These are phyloP conservation scores for Nicotiana benthamiana DNA, from an alignment of 257 asterid genomes.

Conservation along the genomic window DNA sequence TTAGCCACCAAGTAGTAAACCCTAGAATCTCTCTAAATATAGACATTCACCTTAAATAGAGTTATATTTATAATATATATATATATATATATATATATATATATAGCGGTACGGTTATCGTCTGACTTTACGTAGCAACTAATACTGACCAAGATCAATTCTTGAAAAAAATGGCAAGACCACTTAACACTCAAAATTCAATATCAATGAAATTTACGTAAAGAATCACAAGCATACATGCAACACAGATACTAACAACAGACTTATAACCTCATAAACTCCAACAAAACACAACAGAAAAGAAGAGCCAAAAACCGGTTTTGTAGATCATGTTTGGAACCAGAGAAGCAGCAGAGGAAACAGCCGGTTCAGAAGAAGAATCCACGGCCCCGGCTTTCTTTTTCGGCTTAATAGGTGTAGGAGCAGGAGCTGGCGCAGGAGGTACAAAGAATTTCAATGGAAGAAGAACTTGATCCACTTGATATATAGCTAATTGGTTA, in stretches of 20 bases:
- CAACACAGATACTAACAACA: not conserved
- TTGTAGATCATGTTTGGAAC: not conserved
- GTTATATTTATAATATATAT: too few relatives aligned
- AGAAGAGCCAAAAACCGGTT: slow-evolving; percentile 4
- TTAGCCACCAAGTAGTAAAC: too few relatives aligned
- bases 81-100: too few relatives aligned
- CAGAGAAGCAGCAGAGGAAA: slow-evolving; percentile 20
- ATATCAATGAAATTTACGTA: not conserved
- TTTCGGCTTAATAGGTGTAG: slow-evolving; percentile 32
- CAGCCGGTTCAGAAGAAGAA: slow-evolving; percentile 2
- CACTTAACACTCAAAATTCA: not conserved
- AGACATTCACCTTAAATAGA: too few relatives aligned
- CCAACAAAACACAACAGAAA: not conserved
- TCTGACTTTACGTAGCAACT: not conserved
- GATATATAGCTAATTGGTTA: slow-evolving; percentile 40
- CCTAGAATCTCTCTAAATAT: too few relatives aligned
- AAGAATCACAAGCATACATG: not conserved
- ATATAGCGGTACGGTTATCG: too few relatives aligned
- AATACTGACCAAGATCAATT: not conserved
- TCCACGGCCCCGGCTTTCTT: slow-evolving; percentile 14
- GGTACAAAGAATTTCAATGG: slow-evolving; percentile 35
- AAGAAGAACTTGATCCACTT: slow-evolving; percentile 43
- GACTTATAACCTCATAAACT: not conserved
- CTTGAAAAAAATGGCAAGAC: not conserved
- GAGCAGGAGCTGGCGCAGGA: slow-evolving; percentile 44